phyloP scores from a whole-genome alignment of 768 basidiomycete genomes.

The Kwoniella dejecticola region DNA sequence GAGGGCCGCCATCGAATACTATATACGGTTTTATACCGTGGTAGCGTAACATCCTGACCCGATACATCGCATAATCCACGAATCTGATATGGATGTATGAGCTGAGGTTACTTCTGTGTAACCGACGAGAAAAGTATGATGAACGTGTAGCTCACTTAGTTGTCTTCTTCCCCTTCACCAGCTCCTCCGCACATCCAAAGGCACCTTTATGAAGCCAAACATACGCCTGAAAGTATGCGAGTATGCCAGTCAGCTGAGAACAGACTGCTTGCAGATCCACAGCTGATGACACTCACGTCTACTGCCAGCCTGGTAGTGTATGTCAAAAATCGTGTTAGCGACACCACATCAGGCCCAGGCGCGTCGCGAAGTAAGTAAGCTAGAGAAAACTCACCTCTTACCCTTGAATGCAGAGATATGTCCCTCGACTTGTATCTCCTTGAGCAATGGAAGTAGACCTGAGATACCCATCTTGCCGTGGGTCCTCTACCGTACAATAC shows the following conservation, averaged over 20 bases:
- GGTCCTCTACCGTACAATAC: background rate
- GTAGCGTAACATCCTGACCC: conserved; percentile 80
- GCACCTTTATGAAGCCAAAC: conserved; percentile 70
- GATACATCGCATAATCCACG: conserved; percentile 94
- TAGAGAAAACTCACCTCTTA: conserved; percentile 60
- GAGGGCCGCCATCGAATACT: conserved; percentile 93
- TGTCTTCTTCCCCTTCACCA: conserved; percentile 80
- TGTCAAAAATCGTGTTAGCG: conserved; percentile 22
- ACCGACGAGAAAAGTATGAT: too few relatives aligned
- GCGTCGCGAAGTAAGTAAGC: conserved; percentile 13
- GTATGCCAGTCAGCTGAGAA: background rate
- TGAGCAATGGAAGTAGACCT: conserved; percentile 84
- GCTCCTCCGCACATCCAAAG: conserved; percentile 83
- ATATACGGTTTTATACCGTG: conserved; percentile 83
- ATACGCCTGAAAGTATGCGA: conserved; percentile 60
- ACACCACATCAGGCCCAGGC: background rate
- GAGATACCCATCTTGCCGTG: conserved; percentile 77
- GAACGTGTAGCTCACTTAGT: conserved; percentile 65
- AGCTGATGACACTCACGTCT: conserved; percentile 61
- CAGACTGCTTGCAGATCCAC: background rate
- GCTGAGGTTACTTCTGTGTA: conserved; percentile 18
- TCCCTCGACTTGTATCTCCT: conserved; percentile 77
- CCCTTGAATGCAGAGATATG: conserved; percentile 81
- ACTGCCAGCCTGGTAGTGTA: conserved; percentile 66
- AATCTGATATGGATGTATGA: conserved; percentile 63